Evolutionary conservation across 176 grass and related monocot genomes (phyloP), one percentile per base, ranked within the genome.

Genomic region (Phyllostachys edulis): DNA sequence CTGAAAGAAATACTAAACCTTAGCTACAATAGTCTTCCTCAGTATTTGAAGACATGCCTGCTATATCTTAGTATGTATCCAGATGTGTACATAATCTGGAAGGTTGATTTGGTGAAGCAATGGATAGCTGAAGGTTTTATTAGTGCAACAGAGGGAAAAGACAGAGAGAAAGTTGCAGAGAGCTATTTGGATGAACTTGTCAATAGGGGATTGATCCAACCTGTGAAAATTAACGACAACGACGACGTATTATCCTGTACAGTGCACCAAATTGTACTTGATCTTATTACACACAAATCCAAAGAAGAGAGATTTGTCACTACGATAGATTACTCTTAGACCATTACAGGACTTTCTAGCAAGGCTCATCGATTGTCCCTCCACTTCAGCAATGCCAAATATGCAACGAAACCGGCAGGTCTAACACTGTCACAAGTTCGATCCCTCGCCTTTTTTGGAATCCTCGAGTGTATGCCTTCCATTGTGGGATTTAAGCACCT

Each of bases 91-190:
- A 42, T 9, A 42, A 42, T 42, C 7, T 8, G 41, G 41, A 42
- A 42, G 41, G 41, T 42, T 42, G 41, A 42, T 42, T 42, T 42
- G 41, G 0, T 42, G 41, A 42, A 42, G 12, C 54, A 63, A 46
- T 78, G 75, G 56, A 63, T 63, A 78, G 13, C 39, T 10, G 75
- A 78, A 78, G 54, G 75, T 42, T 78, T 63, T 5, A 29, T 78
- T 15, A 10, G 1, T 78, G 39, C 32, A 39, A 40, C 0, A 21
- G 5, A n/a, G 1, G 52, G 52, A 40, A n/a, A 57, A 40, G 73
- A 38, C 5, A 37, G 3, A 0, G 34, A 39, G 5, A 34, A 59
- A 59, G 11, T 59, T 59, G 73, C 73, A 3, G 34, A 59, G 11
- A 24, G 34, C 52, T 76, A 59, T 76, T 59, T 76, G 2, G 36